Percentiles rank a stretch among this genome's conserved stretches.
These are phyloP conservation scores for Vanrija humicola DNA, from an alignment of 1,284 basidiomycete genomes.

Conservation along the genomic window DNA sequence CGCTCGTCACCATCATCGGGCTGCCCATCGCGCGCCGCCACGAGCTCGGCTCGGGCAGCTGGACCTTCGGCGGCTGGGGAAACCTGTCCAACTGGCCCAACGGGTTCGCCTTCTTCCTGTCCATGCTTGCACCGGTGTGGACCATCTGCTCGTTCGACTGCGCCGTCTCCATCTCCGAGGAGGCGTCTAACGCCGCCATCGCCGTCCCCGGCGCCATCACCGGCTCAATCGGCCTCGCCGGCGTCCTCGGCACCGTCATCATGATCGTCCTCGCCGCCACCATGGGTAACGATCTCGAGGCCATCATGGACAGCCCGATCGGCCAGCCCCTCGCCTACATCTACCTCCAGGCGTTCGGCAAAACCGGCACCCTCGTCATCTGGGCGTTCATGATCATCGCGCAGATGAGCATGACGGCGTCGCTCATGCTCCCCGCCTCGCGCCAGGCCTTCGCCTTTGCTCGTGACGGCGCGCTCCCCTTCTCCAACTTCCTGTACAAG, in stretches of 20 bases:
- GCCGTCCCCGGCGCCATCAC: conserved; percentile 70
- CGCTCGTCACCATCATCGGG: conserved; percentile 68
- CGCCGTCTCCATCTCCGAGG: conserved; percentile 72
- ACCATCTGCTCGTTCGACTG: conserved; percentile 62
- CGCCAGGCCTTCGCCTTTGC: conserved; percentile 65
- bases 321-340: conserved; percentile 60
- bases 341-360: conserved; percentile 44
- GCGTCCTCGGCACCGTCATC: conserved; percentile 56
- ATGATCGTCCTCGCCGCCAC: conserved; percentile 33
- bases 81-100: conserved; percentile 62
- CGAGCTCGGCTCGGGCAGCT: conserved; percentile 63
- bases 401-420: conserved; percentile 37
- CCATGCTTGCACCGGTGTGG: conserved; percentile 72
- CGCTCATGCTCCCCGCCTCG: conserved; percentile 45
- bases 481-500: conserved; percentile 58
- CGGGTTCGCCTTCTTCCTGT: conserved; percentile 70
- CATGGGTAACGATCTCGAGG: conserved; percentile 59
- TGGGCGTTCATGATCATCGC: conserved; percentile 41
- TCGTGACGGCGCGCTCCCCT: conserved; percentile 65
- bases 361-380: conserved; percentile 44
- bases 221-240: conserved; percentile 57
- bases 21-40: conserved; percentile 66
- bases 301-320: conserved; percentile 58
- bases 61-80: conserved; percentile 49
- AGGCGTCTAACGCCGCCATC: conserved; percentile 60